A percentile compares a stretch with the other conserved stretches of the same genome.
Evolutionary conservation across 2,329 filamentous ascomycete species (phyloP).

Genomic region (Epichloe baconii): DNA sequence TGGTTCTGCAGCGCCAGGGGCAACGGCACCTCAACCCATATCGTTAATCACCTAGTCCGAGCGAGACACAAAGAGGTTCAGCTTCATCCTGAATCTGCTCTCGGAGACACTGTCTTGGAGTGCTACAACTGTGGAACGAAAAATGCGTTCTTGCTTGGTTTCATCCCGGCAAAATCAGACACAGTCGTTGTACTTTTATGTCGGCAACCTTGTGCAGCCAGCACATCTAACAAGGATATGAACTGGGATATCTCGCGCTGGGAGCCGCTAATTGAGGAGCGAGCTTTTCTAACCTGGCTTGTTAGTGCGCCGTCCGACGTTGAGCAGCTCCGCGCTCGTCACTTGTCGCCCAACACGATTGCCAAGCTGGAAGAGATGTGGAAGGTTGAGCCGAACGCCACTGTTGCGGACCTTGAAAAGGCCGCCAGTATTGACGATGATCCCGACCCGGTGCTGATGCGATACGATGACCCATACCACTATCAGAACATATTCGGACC

Average conservation of each 20-base stretch:
- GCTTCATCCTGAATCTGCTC: slow-evolving; percentile 79
- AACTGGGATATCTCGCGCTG: slow-evolving; percentile 98
- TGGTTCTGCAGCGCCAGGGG: slow-evolving; percentile 98
- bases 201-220: slow-evolving; percentile 88
- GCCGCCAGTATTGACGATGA: slow-evolving; percentile 87
- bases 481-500: slow-evolving; percentile 99
- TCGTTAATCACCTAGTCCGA: slow-evolving; percentile 94
- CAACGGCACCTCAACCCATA: slow-evolving; percentile 93
- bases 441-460: slow-evolving; percentile 78
- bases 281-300: slow-evolving; percentile 89
- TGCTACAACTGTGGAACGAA: slow-evolving; percentile 99
- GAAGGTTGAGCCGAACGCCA: slow-evolving; percentile 88
- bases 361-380: slow-evolving; percentile 95
- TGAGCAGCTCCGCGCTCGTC: slow-evolving; percentile 88
- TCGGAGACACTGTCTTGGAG: slow-evolving; percentile 92
- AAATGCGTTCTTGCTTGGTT: slow-evolving; percentile 93
- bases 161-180: slow-evolving; percentile 97
- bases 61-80: slow-evolving; percentile 98
- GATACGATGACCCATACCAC: slow-evolving; percentile 94
- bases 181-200: slow-evolving; percentile 95
- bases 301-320: slow-evolving; percentile 81
- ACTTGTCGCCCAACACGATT: slow-evolving; percentile 87
- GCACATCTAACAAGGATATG: slow-evolving; percentile 96
- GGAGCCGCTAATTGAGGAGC: slow-evolving; percentile 95
- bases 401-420: slow-evolving; percentile 83